A percentile compares a stretch with the other conserved stretches of the same genome.
Conservation (phyloP, 2,329 filamentous ascomycete species). For the Venturia nashicola region DNA sequence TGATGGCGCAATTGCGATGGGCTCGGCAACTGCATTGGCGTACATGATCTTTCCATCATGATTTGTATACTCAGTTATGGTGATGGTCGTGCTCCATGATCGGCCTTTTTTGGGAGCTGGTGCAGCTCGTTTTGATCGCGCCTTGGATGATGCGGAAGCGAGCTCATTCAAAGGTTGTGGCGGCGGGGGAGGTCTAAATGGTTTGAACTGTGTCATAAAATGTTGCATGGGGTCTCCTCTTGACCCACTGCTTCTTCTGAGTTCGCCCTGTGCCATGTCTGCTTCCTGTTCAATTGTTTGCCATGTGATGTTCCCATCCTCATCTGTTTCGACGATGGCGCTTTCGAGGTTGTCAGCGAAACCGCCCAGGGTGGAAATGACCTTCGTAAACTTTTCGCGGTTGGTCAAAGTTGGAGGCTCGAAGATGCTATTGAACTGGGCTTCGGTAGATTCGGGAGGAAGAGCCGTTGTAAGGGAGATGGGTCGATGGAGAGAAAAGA, state of each 20-base stretch:
- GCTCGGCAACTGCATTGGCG: slow-evolving; percentile 21
- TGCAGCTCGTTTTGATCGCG: not conserved
- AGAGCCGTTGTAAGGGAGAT: slow-evolving; percentile 79
- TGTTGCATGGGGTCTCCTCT: not conserved
- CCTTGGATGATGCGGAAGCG: slow-evolving; percentile 10
- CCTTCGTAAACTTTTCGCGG: slow-evolving; percentile 40
- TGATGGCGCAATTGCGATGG: not conserved
- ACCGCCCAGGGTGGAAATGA: slow-evolving; percentile 33
- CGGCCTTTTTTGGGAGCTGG: slow-evolving; percentile 19
- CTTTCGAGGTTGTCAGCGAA: slow-evolving; percentile 26
- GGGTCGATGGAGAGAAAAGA: slow-evolving; percentile 92
- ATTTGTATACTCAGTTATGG: slow-evolving; percentile 41
- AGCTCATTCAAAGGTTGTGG: slow-evolving; percentile 46
- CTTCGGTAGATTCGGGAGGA: slow-evolving; percentile 54
- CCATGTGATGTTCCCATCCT: not conserved
- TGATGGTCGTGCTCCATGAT: slow-evolving; percentile 33
- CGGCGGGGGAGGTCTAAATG: slow-evolving; percentile 74
- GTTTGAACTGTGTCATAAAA: slow-evolving; percentile 38
- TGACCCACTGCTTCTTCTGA: not conserved
- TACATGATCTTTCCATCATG: slow-evolving; percentile 38
- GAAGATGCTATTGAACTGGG: slow-evolving; percentile 79
- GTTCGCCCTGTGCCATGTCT: not conserved
- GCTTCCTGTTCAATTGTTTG: not conserved
- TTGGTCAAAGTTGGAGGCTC: slow-evolving; percentile 36
- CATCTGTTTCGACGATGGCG: slow-evolving; percentile 4